phyloP scores from a whole-genome alignment of 148 eudicot species.

The Rhododendron mucronatum region DNA sequence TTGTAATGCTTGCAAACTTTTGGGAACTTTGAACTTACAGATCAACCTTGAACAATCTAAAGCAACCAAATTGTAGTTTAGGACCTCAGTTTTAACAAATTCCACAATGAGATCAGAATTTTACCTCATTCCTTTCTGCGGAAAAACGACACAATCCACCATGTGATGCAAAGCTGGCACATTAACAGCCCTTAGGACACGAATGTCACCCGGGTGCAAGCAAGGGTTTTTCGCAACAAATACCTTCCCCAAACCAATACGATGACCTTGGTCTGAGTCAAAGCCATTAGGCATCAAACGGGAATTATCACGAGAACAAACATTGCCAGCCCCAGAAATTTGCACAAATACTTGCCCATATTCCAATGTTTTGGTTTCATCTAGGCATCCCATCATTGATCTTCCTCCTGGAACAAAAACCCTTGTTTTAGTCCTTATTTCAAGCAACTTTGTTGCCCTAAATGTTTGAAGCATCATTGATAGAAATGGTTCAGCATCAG shows the following conservation, averaged over 20 bases:
- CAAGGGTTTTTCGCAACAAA: slow-evolving; percentile 26
- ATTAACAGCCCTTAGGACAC: slow-evolving; percentile 18
- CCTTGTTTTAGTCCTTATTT: slow-evolving; percentile 26
- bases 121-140: slow-evolving; percentile 25
- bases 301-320: slow-evolving; percentile 22
- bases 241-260: slow-evolving; percentile 14
- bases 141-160: slow-evolving; percentile 26
- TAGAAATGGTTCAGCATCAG: slow-evolving; percentile 22
- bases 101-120: background rate
- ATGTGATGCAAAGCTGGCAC: slow-evolving; percentile 23
- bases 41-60: background rate
- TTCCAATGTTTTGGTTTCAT: slow-evolving; percentile 26
- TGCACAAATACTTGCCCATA: slow-evolving; percentile 29
- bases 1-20: background rate
- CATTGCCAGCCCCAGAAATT: slow-evolving; percentile 8
- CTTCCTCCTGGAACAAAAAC: slow-evolving; percentile 21
- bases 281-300: background rate
- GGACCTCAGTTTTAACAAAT: background rate
- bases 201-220: slow-evolving; percentile 24
- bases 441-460: slow-evolving; percentile 20
- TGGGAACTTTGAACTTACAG: background rate
- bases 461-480: slow-evolving; percentile 27
- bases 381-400: slow-evolving; percentile 28
- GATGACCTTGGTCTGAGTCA: slow-evolving; percentile 8
- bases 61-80: background rate